Base-by-base conservation (phyloP, 129 eudicot species). In the Glebionis coronaria region DNA sequence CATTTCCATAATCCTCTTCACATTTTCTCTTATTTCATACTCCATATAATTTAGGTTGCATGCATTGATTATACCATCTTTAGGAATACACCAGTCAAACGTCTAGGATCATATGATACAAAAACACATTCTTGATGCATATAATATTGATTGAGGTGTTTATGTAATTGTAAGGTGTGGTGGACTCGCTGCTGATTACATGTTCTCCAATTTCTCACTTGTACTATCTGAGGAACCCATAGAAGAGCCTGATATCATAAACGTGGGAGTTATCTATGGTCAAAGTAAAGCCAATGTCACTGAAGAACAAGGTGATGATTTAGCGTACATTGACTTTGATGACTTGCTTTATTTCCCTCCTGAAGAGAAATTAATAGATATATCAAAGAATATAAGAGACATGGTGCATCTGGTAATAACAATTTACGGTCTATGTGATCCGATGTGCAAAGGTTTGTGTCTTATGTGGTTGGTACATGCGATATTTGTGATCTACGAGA, bases 381-480 rank as follows among this genome's bases (percentile, higher is more conserved):
- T n/a, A n/a, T n/a, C n/a, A n/a, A n/a, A n/a, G n/a, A 28, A 76
- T 67, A 73, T 89, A 31, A 82, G 97, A 84, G 99, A 94, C 76
- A 76, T 86, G 76, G 75, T 86, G 65, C 99, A 94, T 56, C 64
- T 94, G 14, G 97, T 89, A 79, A 89, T 94, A 75, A 84, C 80
- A 56, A 72, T 89, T 18, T 81, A 35, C 31, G 89, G 83, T 0
- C 10, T 86, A 1, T 89, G 99, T 72, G 87, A 84, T 75, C 82
- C 95, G 0, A 75, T 25, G 55, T 93, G 99, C 79, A 89, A 77
- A 79, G 97, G 99, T 35, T 53, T 85, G 46, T 93, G 97, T 72
- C 88, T 86, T 0, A 4, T 93, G 97, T 62, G 95, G 99, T 70
- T n/a, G n/a, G n/a, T n/a, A n/a, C n/a, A n/a, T n/a, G n/a, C n/a